phyloP scores from a whole-genome alignment of 768 basidiomycete genomes.

The Phylloporus arenicola region DNA sequence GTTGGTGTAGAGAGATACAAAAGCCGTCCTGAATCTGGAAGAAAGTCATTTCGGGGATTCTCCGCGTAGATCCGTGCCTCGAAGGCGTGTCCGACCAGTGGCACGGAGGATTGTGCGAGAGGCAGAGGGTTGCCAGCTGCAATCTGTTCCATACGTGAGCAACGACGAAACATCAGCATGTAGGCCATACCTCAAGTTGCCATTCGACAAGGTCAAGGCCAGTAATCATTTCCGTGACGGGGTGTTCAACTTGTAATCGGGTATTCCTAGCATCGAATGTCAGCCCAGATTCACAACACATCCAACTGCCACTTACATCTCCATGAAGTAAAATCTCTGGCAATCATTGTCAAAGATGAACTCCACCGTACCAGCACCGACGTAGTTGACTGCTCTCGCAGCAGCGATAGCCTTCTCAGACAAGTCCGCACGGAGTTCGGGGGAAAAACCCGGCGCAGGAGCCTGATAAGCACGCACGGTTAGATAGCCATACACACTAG shows the following conservation, averaged over 20 bases:
- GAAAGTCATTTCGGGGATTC: constrained; percentile 87
- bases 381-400: constrained; percentile 87
- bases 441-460: constrained; percentile 82
- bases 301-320: constrained; percentile 55
- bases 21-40: constrained; percentile 84
- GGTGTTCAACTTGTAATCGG: constrained; percentile 83
- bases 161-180: background rate
- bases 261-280: constrained; percentile 56
- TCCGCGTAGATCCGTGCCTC: constrained; percentile 96
- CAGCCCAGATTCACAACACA: background rate
- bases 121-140: constrained; percentile 86
- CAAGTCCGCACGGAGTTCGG: constrained; percentile 74
- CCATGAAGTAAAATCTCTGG: constrained; percentile 88
- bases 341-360: constrained; percentile 96
- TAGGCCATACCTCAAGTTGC: constrained; percentile 68
- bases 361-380: constrained; percentile 92
- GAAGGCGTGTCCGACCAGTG: constrained; percentile 87
- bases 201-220: constrained; percentile 92
- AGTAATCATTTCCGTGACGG: constrained; percentile 93
- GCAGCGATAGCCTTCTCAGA: constrained; percentile 87
- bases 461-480: constrained; percentile 44
- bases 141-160: constrained; percentile 41
- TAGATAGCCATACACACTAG: background rate
- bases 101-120: constrained; percentile 69
- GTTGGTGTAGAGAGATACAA: constrained; percentile 76